A percentile compares a stretch with the other conserved stretches of the same genome.
Conservation (phyloP, 352 stramenopile species). For the Phytopythium litorale region DNA sequence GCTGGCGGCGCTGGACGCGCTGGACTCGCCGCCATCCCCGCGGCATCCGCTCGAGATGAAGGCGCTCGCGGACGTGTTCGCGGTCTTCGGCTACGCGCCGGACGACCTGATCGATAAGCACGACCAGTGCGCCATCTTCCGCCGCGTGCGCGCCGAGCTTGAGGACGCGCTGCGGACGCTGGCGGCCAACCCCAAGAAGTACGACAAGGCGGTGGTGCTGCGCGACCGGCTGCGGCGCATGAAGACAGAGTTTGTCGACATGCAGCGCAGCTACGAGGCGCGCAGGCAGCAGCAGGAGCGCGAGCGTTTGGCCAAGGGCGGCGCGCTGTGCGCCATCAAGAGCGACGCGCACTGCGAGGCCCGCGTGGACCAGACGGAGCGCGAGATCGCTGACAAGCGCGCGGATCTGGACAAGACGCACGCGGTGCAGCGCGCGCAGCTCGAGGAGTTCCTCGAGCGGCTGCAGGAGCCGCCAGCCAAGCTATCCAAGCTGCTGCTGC, state of each 20-base stretch:
- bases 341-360: slow-evolving; percentile 31
- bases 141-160: slow-evolving; percentile 48
- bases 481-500: slow-evolving; percentile 64
- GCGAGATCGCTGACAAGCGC: slow-evolving; percentile 43
- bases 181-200: slow-evolving; percentile 57
- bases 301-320: slow-evolving; percentile 42
- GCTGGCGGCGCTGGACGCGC: slow-evolving; percentile 33
- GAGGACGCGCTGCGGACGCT: slow-evolving; percentile 53
- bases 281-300: slow-evolving; percentile 45
- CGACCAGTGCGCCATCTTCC: slow-evolving; percentile 73
- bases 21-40: slow-evolving; percentile 30
- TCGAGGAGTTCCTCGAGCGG: slow-evolving; percentile 55
- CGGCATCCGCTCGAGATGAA: slow-evolving; percentile 66
- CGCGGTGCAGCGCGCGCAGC: slow-evolving; percentile 47
- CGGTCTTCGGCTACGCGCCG: slow-evolving; percentile 54
- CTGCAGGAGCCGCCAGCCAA: slow-evolving; percentile 62
- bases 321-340: slow-evolving; percentile 31
- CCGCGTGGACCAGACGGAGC: slow-evolving; percentile 24
- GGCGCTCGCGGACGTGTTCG: slow-evolving; percentile 60
- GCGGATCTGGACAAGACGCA: slow-evolving; percentile 57
- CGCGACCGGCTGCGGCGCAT: slow-evolving; percentile 58
- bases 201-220: slow-evolving; percentile 63
- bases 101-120: slow-evolving; percentile 70
- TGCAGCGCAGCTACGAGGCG: slow-evolving; percentile 57
- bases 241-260: slow-evolving; percentile 64